These are phyloP conservation scores for Sarocladiaceae sp. DNA, from an alignment of 2,329 filamentous ascomycete species.

Conservation along the genomic window DNA sequence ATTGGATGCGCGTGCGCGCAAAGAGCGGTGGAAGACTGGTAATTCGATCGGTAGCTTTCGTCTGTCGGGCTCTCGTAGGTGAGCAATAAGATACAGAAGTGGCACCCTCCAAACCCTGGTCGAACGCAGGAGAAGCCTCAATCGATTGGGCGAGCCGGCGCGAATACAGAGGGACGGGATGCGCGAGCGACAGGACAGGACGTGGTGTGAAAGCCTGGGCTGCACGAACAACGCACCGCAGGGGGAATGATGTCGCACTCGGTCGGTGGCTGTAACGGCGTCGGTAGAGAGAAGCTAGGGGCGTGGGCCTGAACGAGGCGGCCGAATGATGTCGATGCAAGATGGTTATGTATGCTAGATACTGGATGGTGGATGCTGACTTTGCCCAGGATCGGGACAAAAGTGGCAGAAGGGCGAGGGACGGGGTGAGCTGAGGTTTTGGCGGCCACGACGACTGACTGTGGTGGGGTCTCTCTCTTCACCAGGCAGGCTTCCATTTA, in stretches of 20 bases:
- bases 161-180: neutral
- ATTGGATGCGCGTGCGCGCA: neutral
- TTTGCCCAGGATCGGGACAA: neutral
- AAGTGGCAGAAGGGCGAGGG: neutral
- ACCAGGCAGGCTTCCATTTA: too few species aligned
- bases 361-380: neutral
- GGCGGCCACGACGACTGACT: neutral
- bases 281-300: neutral
- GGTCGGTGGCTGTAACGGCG: neutral
- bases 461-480: neutral
- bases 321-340: neutral
- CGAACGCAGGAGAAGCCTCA: constrained; percentile 5
- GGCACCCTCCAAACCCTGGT: constrained; percentile 5
- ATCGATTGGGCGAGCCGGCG: constrained; percentile 4
- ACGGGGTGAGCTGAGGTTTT: constrained; percentile 4
- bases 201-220: neutral
- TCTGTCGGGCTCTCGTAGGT: too few species aligned
- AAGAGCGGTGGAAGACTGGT: neutral
- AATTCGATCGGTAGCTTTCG: neutral
- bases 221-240: constrained; percentile 9
- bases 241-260: constrained; percentile 1
- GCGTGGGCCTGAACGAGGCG: constrained; percentile 1
- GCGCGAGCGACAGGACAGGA: neutral
- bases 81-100: constrained; percentile 2
- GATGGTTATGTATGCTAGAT: neutral